Conservation (phyloP, 257 asterid genomes). For the Solanum microdontum region DNA sequence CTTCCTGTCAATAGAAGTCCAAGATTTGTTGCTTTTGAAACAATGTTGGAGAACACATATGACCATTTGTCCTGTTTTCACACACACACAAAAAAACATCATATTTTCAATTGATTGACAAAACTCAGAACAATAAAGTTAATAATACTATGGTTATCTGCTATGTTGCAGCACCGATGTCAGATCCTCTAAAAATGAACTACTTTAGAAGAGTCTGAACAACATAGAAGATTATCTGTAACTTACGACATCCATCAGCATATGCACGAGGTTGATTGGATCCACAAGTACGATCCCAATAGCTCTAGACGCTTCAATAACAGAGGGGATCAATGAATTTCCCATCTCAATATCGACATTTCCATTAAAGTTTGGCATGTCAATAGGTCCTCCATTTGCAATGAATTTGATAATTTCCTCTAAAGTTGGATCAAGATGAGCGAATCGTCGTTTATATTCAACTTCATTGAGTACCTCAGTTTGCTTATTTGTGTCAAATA, state of each 20-base stretch:
- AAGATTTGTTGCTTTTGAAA: slow-evolving; percentile 30
- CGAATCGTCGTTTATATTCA: slow-evolving; percentile 33
- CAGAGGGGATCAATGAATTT: background rate
- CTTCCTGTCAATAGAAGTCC: slow-evolving; percentile 18
- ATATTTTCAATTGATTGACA: background rate
- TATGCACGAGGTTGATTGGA: slow-evolving; percentile 20
- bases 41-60: slow-evolving; percentile 30
- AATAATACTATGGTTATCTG: background rate
- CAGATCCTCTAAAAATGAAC: background rate
- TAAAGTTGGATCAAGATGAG: slow-evolving; percentile 26
- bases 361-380: slow-evolving; percentile 15
- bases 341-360: background rate
- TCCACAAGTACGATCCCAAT: slow-evolving; percentile 28
- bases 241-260: slow-evolving; percentile 48
- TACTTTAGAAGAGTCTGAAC: background rate
- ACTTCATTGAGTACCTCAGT: slow-evolving; percentile 24
- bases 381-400: slow-evolving; percentile 9
- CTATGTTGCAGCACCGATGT: background rate
- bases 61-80: slow-evolving; percentile 40
- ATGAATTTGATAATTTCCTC: slow-evolving; percentile 35
- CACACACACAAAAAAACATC: background rate
- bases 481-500: slow-evolving; percentile 13
- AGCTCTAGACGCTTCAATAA: slow-evolving; percentile 32
- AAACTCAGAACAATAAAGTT: background rate
- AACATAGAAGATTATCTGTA: background rate